phyloP scores from a whole-genome alignment of 2,329 filamentous ascomycete genomes.

The Cladophialophora immunda region DNA sequence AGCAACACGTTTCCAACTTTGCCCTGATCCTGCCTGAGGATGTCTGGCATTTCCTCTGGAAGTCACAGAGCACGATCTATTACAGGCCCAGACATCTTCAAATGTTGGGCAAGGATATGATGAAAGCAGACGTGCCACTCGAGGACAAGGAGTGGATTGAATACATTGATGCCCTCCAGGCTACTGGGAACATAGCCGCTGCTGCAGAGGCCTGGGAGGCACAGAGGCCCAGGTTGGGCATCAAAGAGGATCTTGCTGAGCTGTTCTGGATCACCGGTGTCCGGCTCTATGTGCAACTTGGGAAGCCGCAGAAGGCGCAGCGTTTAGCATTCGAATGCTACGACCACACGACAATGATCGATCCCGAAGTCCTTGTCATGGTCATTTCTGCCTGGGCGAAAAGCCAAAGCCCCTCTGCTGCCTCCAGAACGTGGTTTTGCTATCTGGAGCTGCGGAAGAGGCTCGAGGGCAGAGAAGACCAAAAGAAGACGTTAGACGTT shows the following conservation, averaged over 20 bases:
- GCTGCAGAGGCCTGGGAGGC: constrained; percentile 72
- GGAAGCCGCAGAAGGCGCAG: constrained; percentile 58
- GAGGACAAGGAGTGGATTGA: constrained; percentile 68
- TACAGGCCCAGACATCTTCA: constrained; percentile 69
- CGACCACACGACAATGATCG: constrained; percentile 31
- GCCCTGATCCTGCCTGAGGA: constrained; percentile 67
- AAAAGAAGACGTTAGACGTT: constrained; percentile 70
- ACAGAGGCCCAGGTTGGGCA: constrained; percentile 29
- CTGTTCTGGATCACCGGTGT: constrained; percentile 60
- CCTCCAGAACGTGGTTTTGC: constrained; percentile 69
- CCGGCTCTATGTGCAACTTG: constrained; percentile 58
- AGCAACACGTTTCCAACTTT: constrained; percentile 54
- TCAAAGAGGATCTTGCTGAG: constrained; percentile 36
- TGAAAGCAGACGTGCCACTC: constrained; percentile 64
- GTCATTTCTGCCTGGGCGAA: constrained; percentile 74
- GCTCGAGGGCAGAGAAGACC: constrained; percentile 28
- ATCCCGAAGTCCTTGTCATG: constrained; percentile 60
- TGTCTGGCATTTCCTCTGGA: constrained; percentile 74
- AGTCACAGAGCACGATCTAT: constrained; percentile 58
- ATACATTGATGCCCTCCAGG: constrained; percentile 73
- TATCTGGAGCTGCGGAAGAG: constrained; percentile 69
- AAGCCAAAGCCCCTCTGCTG: constrained; percentile 58
- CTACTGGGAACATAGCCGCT: constrained; percentile 66
- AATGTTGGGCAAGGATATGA: constrained; percentile 72
- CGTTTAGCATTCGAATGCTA: constrained; percentile 57